Evolutionary conservation across 106 monocot genomes (phyloP).

Genomic region (Alisma plantagoaquatica): DNA sequence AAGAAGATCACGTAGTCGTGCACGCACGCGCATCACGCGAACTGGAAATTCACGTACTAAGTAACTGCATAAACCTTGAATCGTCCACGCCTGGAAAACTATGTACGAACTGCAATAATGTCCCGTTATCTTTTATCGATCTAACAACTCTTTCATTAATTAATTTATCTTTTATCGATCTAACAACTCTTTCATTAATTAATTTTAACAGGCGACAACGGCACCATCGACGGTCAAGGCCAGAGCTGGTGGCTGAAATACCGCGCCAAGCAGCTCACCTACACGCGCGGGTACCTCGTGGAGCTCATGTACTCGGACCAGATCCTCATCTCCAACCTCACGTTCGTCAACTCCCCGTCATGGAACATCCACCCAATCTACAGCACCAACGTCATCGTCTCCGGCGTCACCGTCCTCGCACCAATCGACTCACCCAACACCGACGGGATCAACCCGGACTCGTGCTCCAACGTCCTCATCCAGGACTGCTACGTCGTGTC

Average conservation of each 20-base stretch:
- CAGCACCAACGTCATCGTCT: slow-evolving; percentile 72
- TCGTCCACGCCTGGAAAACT: no score
- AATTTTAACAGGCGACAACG: slow-evolving; percentile 32
- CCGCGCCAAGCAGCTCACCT: slow-evolving; percentile 25
- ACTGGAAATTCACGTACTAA: no score
- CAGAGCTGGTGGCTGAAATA: slow-evolving; percentile 36
- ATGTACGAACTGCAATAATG: no score
- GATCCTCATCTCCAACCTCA: slow-evolving; percentile 69
- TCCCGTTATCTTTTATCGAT: no score
- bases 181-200: no score
- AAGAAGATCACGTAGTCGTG: no score
- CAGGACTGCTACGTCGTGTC: slow-evolving; percentile 36
- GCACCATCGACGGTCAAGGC: slow-evolving; percentile 47
- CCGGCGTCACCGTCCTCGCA: slow-evolving; percentile 67
- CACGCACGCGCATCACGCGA: no score
- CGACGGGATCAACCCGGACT: slow-evolving; percentile 83
- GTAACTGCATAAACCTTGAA: no score
- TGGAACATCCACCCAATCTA: slow-evolving; percentile 96
- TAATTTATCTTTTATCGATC: no score
- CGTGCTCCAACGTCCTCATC: slow-evolving; percentile 21
- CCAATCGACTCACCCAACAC: slow-evolving; percentile 75
- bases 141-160: no score
- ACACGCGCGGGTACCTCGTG: slow-evolving; percentile 62
- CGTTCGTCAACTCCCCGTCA: slow-evolving; percentile 62
- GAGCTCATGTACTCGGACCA: slow-evolving; percentile 53